Base-by-base conservation (phyloP, 805 yeast species). In the Candida oleophila region DNA sequence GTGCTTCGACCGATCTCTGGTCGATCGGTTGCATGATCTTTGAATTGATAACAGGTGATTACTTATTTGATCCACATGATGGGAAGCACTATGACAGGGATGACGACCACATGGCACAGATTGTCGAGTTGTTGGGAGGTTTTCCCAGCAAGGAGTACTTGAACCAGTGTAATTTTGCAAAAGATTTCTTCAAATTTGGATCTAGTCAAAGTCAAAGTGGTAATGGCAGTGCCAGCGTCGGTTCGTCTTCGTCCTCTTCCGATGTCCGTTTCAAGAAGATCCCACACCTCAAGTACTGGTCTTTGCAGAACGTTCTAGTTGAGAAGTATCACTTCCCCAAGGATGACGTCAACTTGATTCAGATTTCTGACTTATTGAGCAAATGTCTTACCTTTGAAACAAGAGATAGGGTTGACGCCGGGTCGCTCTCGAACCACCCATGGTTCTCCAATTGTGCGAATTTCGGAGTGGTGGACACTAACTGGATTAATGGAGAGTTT, bases 21-120 rank as follows among this genome's bases (percentile, higher is more conserved):
- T 78, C 83, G 7, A 60, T 73, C 38, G 85, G 78, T 1, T 81
- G 86, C 59, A 63, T 81, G 20, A 65, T 81, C 1, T 81, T 81
- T 59, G 87, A 81, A 57, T 62, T 81, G 22, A 68, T 81, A 22
- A 80, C 86, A 2, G 83, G 85, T 18, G 87, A 81, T 56, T 81
- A 74, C 54, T 63, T 81, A 41, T 81, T 81, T 57, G 84, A 81
- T 55, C 86, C 87, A n/a, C 74, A 73, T 51, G 68, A 68, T 21
- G 81, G 83, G 1, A 61, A 69, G 38, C 58, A 68, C 5, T 77
- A 65, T 56, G 65, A 65, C 39, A 77, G 78, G 52, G 81, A 81
- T 58, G 86, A 81, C 55, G 86, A 81, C 55, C 86, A 81, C 60
- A 57, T 81, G 36, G 85, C 85, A 1, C 86, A 80, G 57, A 79